Percentiles rank a stretch among this genome's conserved stretches.
Evolutionary conservation across 2,329 filamentous ascomycete species (phyloP).

Genomic region (Cyphellophora europaea): DNA sequence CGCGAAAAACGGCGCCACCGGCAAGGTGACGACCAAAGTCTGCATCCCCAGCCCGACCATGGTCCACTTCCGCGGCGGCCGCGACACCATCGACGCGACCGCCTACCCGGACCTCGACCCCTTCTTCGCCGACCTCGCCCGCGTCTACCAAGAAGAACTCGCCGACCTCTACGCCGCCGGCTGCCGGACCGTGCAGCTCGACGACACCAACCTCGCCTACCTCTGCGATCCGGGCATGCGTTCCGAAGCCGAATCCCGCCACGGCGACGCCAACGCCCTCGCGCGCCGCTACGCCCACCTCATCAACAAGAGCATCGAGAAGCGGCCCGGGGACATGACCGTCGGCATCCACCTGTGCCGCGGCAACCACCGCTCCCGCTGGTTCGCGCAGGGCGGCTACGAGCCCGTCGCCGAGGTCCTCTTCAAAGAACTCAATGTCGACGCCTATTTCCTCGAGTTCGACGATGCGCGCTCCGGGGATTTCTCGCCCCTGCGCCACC

Average conservation of each 20-base stretch:
- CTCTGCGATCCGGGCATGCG: conserved; percentile 50
- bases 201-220: conserved; percentile 53
- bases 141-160: conserved; percentile 47
- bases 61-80: conserved; percentile 49
- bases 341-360: conserved; percentile 50
- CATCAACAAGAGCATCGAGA: conserved; percentile 45
- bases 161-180: conserved; percentile 44
- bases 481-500: conserved; percentile 45
- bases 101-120: conserved; percentile 46
- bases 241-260: conserved; percentile 41
- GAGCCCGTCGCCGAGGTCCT: conserved; percentile 50
- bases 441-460: conserved; percentile 52
- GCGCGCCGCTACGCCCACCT: conserved; percentile 44
- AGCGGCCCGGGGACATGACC: conserved; percentile 45
- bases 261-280: conserved; percentile 40
- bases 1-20: conserved; percentile 13
- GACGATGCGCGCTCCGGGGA: conserved; percentile 48
- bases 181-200: conserved; percentile 48
- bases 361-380: conserved; percentile 48
- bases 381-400: conserved; percentile 51
- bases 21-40: conserved; percentile 33
- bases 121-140: conserved; percentile 47
- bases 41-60: conserved; percentile 52
- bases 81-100: conserved; percentile 42
- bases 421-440: conserved; percentile 47